These are phyloP conservation scores for Penicillium atrosanguineum DNA, from an alignment of 495 filamentous ascomycete species.

Conservation along the genomic window DNA sequence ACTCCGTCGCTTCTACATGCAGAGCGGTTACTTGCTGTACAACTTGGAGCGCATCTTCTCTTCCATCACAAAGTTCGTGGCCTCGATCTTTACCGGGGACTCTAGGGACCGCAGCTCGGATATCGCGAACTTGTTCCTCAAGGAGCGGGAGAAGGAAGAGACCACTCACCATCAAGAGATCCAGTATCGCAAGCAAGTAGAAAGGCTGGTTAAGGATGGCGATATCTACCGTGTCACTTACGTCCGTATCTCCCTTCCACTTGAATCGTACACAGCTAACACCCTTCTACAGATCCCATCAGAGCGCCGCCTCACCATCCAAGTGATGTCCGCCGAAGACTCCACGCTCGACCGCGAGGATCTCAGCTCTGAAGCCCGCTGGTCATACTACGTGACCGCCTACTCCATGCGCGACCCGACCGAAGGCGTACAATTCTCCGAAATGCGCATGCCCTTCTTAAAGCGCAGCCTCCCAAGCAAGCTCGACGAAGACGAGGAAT, in stretches of 20 bases:
- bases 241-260: conserved; percentile 52
- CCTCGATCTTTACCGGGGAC: conserved; percentile 73
- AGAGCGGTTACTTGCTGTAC: conserved; percentile 86
- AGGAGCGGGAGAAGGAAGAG: conserved; percentile 72
- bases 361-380: conserved; percentile 58
- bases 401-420: conserved; percentile 86
- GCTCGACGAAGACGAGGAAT: conserved; percentile 48
- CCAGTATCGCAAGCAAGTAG: conserved; percentile 79
- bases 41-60: conserved; percentile 81
- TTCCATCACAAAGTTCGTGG: conserved; percentile 70
- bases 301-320: conserved; percentile 58
- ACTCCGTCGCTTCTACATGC: conserved; percentile 83
- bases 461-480: conserved; percentile 69
- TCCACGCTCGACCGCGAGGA: conserved; percentile 68
- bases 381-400: conserved; percentile 92
- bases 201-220: conserved; percentile 82
- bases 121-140: conserved; percentile 77
- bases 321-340: conserved; percentile 76
- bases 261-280: conserved; percentile 12
- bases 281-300: conserved; percentile 47
- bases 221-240: conserved; percentile 83
- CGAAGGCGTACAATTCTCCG: conserved; percentile 69
- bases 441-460: conserved; percentile 65
- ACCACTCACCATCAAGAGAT: conserved; percentile 84
- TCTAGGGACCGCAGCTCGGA: conserved; percentile 88